Percentiles rank a stretch among this genome's conserved stretches.
Evolutionary conservation across 768 basidiomycete genomes (phyloP).

Genomic region (Solioccasus polychromus): DNA sequence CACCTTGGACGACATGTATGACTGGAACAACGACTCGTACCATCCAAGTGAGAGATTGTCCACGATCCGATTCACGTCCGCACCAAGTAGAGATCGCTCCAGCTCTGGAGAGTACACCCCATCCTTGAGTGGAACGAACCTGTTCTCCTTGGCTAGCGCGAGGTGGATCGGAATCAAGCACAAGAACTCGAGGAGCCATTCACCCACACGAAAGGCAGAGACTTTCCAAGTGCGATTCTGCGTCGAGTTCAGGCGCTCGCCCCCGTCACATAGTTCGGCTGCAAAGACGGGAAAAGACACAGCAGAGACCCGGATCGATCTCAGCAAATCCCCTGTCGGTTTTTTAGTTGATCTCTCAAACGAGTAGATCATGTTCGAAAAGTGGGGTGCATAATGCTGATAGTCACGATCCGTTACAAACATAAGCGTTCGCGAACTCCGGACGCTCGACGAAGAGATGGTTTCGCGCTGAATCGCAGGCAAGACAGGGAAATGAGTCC

Average conservation of each 20-base stretch:
- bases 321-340: conserved; percentile 46
- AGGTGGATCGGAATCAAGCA: conserved; percentile 67
- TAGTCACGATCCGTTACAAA: conserved; percentile 43
- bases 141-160: conserved; percentile 56
- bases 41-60: conserved; percentile 57
- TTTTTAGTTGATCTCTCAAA: conserved; percentile 54
- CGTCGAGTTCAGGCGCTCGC: not conserved
- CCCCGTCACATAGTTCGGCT: conserved; percentile 6
- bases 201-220: conserved; percentile 47
- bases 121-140: conserved; percentile 60
- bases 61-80: conserved; percentile 55
- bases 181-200: conserved; percentile 60
- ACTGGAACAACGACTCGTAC: conserved; percentile 64
- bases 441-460: conserved; percentile 32
- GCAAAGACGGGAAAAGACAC: conserved; percentile 29
- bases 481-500: conserved; percentile 59
- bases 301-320: conserved; percentile 35
- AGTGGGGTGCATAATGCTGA: conserved; percentile 39
- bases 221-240: conserved; percentile 22
- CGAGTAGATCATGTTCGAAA: conserved; percentile 38
- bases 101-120: conserved; percentile 48
- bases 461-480: conserved; percentile 49
- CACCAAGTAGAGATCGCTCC: conserved; percentile 55
- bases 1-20: conserved; percentile 58
- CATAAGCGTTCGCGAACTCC: conserved; percentile 34